Evolutionary conservation across 2,329 filamentous ascomycete genomes (phyloP), one percentile per base, ranked within the genome.

Genomic region (Raffaelea ambrosiae): DNA sequence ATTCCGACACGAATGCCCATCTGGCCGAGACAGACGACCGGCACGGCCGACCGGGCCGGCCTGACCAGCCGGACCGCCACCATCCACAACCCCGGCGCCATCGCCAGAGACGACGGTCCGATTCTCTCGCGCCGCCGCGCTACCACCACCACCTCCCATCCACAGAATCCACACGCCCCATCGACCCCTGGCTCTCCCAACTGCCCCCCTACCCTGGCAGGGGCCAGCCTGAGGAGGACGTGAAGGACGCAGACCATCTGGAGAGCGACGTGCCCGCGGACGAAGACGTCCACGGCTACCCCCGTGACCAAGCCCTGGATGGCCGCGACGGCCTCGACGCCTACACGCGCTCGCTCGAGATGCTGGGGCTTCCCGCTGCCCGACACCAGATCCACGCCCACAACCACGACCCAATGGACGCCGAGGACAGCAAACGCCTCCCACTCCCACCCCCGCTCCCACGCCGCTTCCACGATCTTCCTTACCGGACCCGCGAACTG

Each of bases 1-100:
- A 58, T 16, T 59, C 57, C 2, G 56, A 58, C 29, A 56, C 51
- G 33, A 48, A 52, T 29, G 54, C 52, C 11, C 47, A 53, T 7
- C 21, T 40, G 20, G 43, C 40, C 8, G 46, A 38, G 5, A 22
- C 44, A 8, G 29, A 35, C 4, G 49, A 23, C 29, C 20, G 44
- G 26, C 49, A 43, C 14, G 46, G 49, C 22, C 42, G 43, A 2
- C 29, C 26, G n/a, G 22, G 33, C 5, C 36, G 40, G 11, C 40
- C 36, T 3, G 26, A 29, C 7, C 26, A 29, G 26, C 26, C 7
- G 26, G 7, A 29, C 7, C 26, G 13, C 7, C 26, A 29, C 7
- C 26, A 29, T 13, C 26, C 7, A 29, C 26, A 13, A 13, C 13
- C 7, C 26, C 26, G 7, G 26, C 26, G 13, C 13, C 26, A 29